These are phyloP conservation scores for Choiromyces venosus DNA, from an alignment of 495 filamentous ascomycete species.

Conservation along the genomic window DNA sequence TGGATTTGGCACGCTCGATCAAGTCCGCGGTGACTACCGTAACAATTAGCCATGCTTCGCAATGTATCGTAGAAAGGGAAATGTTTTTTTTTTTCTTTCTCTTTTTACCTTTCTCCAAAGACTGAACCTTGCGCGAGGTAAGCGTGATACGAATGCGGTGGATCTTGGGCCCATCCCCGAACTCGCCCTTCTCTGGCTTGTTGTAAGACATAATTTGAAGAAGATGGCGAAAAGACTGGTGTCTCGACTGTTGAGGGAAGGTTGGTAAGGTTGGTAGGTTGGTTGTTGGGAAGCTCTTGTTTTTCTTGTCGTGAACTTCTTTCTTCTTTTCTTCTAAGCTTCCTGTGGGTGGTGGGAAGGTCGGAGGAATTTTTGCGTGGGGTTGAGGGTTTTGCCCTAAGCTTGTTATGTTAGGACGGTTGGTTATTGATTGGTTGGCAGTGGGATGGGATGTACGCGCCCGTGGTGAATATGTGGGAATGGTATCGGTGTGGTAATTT, in stretches of 20 bases:
- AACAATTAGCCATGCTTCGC: no score
- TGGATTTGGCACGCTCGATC: slow-evolving; percentile 96
- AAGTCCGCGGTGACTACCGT: slow-evolving; percentile 80
- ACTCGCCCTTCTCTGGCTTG: slow-evolving; percentile 85
- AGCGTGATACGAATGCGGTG: slow-evolving; percentile 99
- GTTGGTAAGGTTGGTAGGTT: slow-evolving; percentile 19
- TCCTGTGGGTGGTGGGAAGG: not conserved
- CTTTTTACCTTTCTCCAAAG: slow-evolving; percentile 86
- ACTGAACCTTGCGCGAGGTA: slow-evolving; percentile 81
- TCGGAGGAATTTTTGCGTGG: slow-evolving; percentile 4
- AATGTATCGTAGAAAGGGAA: no score
- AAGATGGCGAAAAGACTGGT: slow-evolving; percentile 40
- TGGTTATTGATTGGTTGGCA: not conserved
- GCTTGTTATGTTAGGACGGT: not conserved
- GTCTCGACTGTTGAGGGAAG: slow-evolving; percentile 44
- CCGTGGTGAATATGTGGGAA: not conserved
- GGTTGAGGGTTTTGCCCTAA: slow-evolving; percentile 12
- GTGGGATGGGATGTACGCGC: not conserved
- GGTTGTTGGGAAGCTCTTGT: not conserved
- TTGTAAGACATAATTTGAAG: slow-evolving; percentile 79
- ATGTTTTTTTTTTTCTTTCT: no score
- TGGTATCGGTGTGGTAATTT: no score
- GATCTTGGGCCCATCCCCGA: slow-evolving; percentile 84
- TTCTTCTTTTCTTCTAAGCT: not conserved
- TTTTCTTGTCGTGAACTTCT: not conserved